These are phyloP conservation scores for Fusarium sp. DNA, from an alignment of 2,329 filamentous ascomycete genomes.

Conservation along the genomic window DNA sequence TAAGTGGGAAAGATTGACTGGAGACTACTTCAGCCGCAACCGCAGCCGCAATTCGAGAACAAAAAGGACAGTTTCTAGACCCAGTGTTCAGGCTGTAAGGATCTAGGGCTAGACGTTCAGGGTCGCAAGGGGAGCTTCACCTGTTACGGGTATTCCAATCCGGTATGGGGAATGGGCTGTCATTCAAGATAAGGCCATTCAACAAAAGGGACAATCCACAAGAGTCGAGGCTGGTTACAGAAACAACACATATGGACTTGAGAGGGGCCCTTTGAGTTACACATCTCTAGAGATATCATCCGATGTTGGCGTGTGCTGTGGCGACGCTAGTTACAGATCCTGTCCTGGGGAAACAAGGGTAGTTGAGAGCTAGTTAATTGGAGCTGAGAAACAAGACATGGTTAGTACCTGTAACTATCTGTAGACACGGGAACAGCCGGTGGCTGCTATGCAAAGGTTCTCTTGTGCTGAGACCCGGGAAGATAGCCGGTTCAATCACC, in stretches of 20 bases:
- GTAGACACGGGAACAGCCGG: constrained; percentile 9
- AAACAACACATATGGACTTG: constrained; percentile 13
- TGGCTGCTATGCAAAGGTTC: not conserved
- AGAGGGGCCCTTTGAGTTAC: constrained; percentile 33
- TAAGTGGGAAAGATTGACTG: not conserved
- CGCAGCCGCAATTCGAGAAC: constrained; percentile 21
- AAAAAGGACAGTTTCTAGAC: not conserved
- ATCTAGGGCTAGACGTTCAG: not conserved
- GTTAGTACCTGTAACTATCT: not conserved
- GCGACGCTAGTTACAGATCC: constrained; percentile 33
- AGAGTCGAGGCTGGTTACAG: not conserved
- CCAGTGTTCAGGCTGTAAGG: not conserved
- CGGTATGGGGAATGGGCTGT: constrained; percentile 33
- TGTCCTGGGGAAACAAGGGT: constrained; percentile 28
- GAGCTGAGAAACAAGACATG: constrained; percentile 12
- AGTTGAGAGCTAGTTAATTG: constrained; percentile 1
- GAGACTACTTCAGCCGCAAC: constrained; percentile 5
- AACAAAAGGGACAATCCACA: not conserved
- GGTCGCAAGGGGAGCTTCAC: constrained; percentile 22
- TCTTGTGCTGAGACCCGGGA: not conserved
- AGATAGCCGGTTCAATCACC: constrained; percentile 5
- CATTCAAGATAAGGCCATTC: not conserved
- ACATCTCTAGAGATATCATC: constrained; percentile 46
- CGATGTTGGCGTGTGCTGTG: constrained; percentile 44
- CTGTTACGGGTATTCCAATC: constrained; percentile 26